Evolutionary conservation across 805 yeast species (phyloP).

Genomic region (Saitoella complicata): DNA sequence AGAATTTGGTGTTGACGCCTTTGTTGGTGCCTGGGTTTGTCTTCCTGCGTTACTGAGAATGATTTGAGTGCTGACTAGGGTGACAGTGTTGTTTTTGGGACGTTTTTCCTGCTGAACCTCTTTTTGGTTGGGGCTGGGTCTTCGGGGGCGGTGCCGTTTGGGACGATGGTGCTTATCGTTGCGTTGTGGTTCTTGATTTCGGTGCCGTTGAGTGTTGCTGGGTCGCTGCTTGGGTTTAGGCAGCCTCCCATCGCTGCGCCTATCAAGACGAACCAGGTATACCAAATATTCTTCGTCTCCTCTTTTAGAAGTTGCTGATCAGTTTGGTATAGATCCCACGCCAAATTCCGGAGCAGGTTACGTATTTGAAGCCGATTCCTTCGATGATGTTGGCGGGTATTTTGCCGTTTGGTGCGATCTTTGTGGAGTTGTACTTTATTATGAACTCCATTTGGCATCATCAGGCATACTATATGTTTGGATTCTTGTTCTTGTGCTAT

Average conservation of each 20-base stretch:
- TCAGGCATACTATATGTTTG: constrained; percentile 92
- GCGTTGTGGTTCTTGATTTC: constrained; percentile 74
- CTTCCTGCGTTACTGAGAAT: background rate
- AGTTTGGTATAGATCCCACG: constrained; percentile 45
- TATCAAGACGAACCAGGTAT: constrained; percentile 64
- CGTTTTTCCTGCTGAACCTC: constrained; percentile 60
- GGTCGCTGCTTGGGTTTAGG: constrained; percentile 67
- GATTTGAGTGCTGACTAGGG: too few relatives aligned
- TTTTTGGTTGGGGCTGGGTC: constrained; percentile 62
- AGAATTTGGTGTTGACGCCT: constrained; percentile 72
- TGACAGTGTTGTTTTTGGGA: constrained; percentile 23
- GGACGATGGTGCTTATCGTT: constrained; percentile 70
- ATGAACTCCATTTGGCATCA: constrained; percentile 86
- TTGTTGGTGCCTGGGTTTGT: constrained; percentile 66
- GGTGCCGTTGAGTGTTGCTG: constrained; percentile 66
- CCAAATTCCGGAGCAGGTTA: constrained; percentile 84
- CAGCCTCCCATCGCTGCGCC: constrained; percentile 46
- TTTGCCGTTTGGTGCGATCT: constrained; percentile 87
- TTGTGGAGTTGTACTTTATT: constrained; percentile 88
- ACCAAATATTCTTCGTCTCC: too few relatives aligned
- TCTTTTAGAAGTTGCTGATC: too few relatives aligned
- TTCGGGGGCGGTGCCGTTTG: constrained; percentile 89
- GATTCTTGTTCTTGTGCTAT: constrained; percentile 80
- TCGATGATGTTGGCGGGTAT: constrained; percentile 67
- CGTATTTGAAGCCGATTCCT: constrained; percentile 55